Conservation (phyloP, 2,329 filamentous ascomycete species). For the Stachybotrys chlorohalonatus region DNA sequence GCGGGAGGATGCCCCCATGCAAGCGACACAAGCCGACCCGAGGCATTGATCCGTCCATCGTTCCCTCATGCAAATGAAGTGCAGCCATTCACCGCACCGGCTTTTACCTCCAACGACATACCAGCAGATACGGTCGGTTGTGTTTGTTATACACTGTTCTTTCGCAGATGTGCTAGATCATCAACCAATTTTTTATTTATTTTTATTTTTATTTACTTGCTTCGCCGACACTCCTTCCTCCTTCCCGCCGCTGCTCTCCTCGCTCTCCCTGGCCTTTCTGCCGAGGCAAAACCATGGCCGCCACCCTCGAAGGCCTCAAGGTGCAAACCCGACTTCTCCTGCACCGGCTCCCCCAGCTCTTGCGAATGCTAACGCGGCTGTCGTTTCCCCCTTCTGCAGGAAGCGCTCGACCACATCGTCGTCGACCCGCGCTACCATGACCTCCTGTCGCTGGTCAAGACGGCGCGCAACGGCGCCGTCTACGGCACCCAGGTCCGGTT, state of each 20-base stretch:
- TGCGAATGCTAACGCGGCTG: background rate
- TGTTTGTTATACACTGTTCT: background rate
- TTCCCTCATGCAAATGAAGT: too few relatives aligned
- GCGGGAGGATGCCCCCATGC: too few relatives aligned
- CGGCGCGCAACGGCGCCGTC: conserved; percentile 89
- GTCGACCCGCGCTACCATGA: conserved; percentile 82
- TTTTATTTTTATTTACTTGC: background rate
- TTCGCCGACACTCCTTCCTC: background rate
- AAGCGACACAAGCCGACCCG: conserved; percentile 11
- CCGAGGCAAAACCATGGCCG: conserved; percentile 17
- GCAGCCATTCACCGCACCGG: too few relatives aligned
- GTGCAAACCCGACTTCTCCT: conserved; percentile 4
- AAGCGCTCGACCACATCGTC: conserved; percentile 63
- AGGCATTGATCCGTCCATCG: background rate
- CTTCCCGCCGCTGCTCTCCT: conserved; percentile 1
- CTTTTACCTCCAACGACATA: too few relatives aligned
- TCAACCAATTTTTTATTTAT: background rate
- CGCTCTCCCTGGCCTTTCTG: conserved; percentile 4
- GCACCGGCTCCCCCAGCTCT: background rate
- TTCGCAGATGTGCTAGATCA: background rate
- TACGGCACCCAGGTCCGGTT: conserved; percentile 98
- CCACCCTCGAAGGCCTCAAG: conserved; percentile 18
- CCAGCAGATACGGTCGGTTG: too few relatives aligned
- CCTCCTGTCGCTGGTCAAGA: conserved; percentile 78
- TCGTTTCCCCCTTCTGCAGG: conserved; percentile 31